These are phyloP conservation scores for Endocalyx cinctus DNA, from an alignment of 2,329 filamentous ascomycete species.

Conservation along the genomic window DNA sequence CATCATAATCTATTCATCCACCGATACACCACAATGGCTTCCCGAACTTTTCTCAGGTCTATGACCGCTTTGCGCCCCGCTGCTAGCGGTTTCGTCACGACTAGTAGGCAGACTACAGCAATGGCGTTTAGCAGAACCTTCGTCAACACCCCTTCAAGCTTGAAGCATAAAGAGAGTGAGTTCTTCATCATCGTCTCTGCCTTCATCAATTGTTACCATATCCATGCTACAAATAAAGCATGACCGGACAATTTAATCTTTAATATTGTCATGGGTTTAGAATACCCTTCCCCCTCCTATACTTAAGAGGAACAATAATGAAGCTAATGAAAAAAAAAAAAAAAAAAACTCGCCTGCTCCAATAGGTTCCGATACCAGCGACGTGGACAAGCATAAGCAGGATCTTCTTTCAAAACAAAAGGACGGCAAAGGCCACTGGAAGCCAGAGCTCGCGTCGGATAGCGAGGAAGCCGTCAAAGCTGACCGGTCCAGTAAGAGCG, in stretches of 20 bases:
- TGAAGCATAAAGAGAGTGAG: slow-evolving; percentile 26
- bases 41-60: slow-evolving; percentile 21
- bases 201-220: background rate
- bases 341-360: too few species aligned
- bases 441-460: slow-evolving; percentile 70
- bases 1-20: background rate
- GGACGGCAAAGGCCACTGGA: slow-evolving; percentile 69
- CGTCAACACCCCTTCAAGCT: slow-evolving; percentile 15
- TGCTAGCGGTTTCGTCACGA: slow-evolving; percentile 16
- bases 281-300: too few species aligned
- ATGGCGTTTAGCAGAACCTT: slow-evolving; percentile 16
- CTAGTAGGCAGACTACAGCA: slow-evolving; percentile 18
- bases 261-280: too few species aligned
- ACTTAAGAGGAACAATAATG: too few species aligned
- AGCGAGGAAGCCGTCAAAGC: slow-evolving; percentile 75
- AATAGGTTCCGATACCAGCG: too few species aligned
- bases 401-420: slow-evolving; percentile 63
- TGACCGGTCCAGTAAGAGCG: slow-evolving; percentile 47
- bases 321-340: too few species aligned
- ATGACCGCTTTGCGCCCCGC: slow-evolving; percentile 15
- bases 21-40: slow-evolving; percentile 25
- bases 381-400: slow-evolving; percentile 52
- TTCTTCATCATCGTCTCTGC: slow-evolving; percentile 14
- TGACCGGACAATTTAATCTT: too few species aligned
- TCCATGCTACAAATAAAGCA: slow-evolving; percentile 28